A percentile compares a stretch with the other conserved stretches of the same genome.
phyloP scores from a whole-genome alignment of 768 basidiomycete genomes.

The Auriculariales sp. region DNA sequence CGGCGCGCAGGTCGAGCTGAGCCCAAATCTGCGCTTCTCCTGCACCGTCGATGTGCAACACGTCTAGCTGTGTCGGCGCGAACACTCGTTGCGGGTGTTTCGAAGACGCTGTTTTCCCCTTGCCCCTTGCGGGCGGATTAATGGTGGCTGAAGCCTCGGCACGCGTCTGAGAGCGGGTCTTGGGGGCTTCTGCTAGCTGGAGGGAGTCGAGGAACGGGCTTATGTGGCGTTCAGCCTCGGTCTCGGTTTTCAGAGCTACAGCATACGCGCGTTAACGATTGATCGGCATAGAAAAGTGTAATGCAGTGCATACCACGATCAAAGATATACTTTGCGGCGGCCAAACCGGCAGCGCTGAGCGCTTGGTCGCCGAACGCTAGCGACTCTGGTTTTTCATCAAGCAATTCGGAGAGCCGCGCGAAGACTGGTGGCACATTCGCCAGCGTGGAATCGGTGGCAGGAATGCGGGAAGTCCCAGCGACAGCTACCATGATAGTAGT shows the following conservation, averaged over 20 bases:
- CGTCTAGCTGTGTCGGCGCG: slow-evolving; percentile 51
- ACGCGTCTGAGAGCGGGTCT: slow-evolving; percentile 54
- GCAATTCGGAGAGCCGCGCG: slow-evolving; percentile 14
- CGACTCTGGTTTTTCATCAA: slow-evolving; percentile 39
- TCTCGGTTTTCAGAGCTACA: slow-evolving; percentile 56
- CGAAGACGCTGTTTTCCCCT: not conserved
- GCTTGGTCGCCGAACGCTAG: slow-evolving; percentile 40
- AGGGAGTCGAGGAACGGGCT: slow-evolving; percentile 52
- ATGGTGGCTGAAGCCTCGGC: slow-evolving; percentile 12
- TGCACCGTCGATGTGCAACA: slow-evolving; percentile 65
- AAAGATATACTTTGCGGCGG: slow-evolving; percentile 61
- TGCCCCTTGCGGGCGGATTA: not conserved
- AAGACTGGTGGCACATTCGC: not conserved
- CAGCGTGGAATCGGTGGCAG: no score
- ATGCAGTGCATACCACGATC: slow-evolving; percentile 52
- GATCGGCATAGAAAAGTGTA: not conserved
- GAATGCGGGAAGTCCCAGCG: no score
- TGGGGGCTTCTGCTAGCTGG: slow-evolving; percentile 50
- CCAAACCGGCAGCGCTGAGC: slow-evolving; percentile 41
- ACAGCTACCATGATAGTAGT: no score
- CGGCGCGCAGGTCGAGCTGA: slow-evolving; percentile 73
- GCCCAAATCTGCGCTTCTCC: slow-evolving; percentile 85
- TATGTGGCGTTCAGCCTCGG: slow-evolving; percentile 47
- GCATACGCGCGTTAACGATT: not conserved
- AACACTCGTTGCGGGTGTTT: slow-evolving; percentile 7